phyloP scores from a whole-genome alignment of 2,329 filamentous ascomycete genomes.

The Colletotrichum tabaci region DNA sequence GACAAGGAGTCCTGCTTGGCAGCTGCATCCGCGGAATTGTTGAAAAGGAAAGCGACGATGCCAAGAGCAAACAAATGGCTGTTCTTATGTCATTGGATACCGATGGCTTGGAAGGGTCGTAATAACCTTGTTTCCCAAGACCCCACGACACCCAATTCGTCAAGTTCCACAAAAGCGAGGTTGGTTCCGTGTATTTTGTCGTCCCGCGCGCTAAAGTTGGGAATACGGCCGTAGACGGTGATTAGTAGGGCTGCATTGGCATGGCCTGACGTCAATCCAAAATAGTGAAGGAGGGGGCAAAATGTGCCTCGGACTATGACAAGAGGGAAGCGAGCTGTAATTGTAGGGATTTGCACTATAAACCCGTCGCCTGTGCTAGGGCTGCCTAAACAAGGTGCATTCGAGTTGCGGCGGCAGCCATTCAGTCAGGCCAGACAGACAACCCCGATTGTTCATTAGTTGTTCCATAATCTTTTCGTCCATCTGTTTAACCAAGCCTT shows the following conservation, averaged over 20 bases:
- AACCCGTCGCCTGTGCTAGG: too few relatives aligned
- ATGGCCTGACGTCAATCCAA: background rate
- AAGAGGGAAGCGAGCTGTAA: background rate
- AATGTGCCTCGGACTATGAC: background rate
- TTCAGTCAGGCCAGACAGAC: background rate
- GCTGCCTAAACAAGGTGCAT: background rate
- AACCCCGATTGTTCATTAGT: background rate
- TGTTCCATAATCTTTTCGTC: too few relatives aligned
- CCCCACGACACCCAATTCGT: background rate
- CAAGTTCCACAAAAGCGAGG: slow-evolving; percentile 1
- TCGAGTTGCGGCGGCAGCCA: background rate
- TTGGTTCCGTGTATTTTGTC: background rate
- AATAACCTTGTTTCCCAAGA: background rate
- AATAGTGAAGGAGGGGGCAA: background rate
- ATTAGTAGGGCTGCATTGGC: slow-evolving; percentile 1
- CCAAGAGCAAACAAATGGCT: background rate
- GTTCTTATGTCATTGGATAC: background rate
- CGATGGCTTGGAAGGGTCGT: background rate
- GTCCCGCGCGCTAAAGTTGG: slow-evolving; percentile 15
- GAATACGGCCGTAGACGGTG: background rate
- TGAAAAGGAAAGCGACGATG: background rate
- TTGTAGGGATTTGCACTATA: background rate
- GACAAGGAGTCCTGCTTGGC: background rate
- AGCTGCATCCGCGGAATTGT: background rate
- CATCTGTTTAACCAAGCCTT: too few relatives aligned